Base-by-base conservation (phyloP, 805 yeast genomes). In the Yarrowia yakushimensis region DNA sequence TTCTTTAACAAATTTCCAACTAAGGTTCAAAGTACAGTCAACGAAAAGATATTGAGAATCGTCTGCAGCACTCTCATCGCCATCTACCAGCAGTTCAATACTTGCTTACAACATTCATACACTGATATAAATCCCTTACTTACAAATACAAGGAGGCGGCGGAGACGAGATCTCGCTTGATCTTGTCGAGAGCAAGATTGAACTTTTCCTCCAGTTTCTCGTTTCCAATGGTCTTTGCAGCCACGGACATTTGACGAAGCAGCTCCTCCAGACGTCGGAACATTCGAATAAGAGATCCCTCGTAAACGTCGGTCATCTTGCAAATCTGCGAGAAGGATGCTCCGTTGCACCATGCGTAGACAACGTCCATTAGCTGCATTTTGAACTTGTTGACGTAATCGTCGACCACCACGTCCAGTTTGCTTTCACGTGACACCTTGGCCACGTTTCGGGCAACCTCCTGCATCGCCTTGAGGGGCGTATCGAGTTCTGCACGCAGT, bases 281-380 rank as follows among this genome's bases (percentile, higher is more conserved):
- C 85, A 90, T 88, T 73, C 99, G 85, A 67, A 94, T 93, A 71
- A 94, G 81, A 22, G 96, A 87, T 42, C 99, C 99, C 77, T 94
- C 99, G 69, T 93, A 94, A 45, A 94, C 98, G 72, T 94, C 99
- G 0, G 99, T 94, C 97, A 94, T 91, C 74, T 93, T 93, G 78
- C 98, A 93, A 66, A 94, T 93, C 73, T 93, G 97, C 0, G 97
- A 93, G 74, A 94, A 94, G 0, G 94, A 79, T 7, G 97, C 97
- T 18, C 98, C 98, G 72, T 87, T 86, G 74, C 97, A 90, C 99
- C 99, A 94, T 52, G 93, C 88, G 74, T 78, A 90, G 1, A 94
- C 97, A 59, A 94, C 97, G 73, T 92, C 98, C 98, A 94, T 93
- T 65, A 94, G 80, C 72, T 94, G 97, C 18, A 91, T 87, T 75